These are phyloP conservation scores for Suillus lakei DNA, from an alignment of 768 basidiomycete genomes.

Conservation along the genomic window DNA sequence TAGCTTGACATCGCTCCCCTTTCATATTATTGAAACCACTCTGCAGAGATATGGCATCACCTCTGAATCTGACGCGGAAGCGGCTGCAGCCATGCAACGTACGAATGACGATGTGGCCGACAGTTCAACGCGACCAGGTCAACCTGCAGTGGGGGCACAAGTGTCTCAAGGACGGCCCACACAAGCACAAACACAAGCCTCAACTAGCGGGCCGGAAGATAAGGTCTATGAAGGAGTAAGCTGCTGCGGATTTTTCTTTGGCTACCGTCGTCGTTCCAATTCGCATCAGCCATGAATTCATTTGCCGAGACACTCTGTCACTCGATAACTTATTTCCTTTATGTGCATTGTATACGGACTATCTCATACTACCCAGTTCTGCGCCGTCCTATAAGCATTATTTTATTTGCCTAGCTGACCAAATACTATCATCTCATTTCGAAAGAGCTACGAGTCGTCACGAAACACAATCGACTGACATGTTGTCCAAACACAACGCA, in stretches of 20 bases:
- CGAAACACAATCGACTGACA: no score
- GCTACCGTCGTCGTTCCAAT: background rate
- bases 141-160: background rate
- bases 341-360: no score
- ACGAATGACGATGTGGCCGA: background rate
- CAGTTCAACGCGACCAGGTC: background rate
- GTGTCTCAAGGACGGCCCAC: background rate
- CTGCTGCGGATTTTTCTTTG: background rate
- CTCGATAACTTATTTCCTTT: no score
- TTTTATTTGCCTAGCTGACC: background rate
- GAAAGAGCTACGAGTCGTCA: background rate
- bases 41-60: background rate
- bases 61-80: background rate
- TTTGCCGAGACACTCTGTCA: background rate
- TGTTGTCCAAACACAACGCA: no score
- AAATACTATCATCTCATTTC: background rate
- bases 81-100: background rate
- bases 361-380: background rate
- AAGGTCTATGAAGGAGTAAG: background rate
- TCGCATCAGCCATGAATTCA: background rate
- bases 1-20: background rate
- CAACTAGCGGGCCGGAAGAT: background rate
- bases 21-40: background rate
- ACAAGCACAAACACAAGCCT: no score
- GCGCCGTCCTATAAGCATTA: background rate